A percentile compares a stretch with the other conserved stretches of the same genome.
These are phyloP conservation scores for Monilinia fructicola DNA, from an alignment of 2,329 filamentous ascomycete genomes.

Conservation along the genomic window DNA sequence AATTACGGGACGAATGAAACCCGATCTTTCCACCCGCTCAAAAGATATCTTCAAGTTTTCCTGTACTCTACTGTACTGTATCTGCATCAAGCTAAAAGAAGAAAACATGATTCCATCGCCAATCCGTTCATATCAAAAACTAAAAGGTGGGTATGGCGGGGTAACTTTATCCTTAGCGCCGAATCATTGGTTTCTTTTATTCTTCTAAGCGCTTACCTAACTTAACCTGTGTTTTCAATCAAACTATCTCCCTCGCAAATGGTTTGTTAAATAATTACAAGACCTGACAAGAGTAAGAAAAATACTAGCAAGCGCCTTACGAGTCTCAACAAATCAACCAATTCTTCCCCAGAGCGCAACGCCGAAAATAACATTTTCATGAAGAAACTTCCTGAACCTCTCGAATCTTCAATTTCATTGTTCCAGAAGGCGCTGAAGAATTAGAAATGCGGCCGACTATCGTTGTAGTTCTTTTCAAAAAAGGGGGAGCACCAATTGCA, in stretches of 20 bases:
- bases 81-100: not conserved
- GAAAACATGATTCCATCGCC: not conserved
- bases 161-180: slow-evolving; percentile 17
- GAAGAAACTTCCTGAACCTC: slow-evolving; percentile 1
- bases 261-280: slow-evolving; percentile 17
- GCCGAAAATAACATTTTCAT: not conserved
- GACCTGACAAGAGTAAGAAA: not conserved
- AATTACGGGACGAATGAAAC: not conserved
- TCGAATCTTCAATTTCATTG: not conserved
- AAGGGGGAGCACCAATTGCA: not conserved
- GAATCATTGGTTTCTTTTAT: not conserved
- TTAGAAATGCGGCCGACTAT: not conserved
- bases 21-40: not conserved
- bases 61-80: too few relatives aligned
- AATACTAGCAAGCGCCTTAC: not conserved
- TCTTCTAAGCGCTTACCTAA: not conserved
- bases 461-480: not conserved
- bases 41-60: not conserved
- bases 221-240: not conserved
- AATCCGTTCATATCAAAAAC: not conserved
- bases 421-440: slow-evolving; percentile 19
- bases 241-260: not conserved
- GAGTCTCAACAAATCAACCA: not conserved
- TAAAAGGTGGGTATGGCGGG: slow-evolving; percentile 2
- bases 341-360: not conserved